Evolutionary conservation across 768 basidiomycete species (phyloP).

Genomic region (Leccinum boreale): DNA sequence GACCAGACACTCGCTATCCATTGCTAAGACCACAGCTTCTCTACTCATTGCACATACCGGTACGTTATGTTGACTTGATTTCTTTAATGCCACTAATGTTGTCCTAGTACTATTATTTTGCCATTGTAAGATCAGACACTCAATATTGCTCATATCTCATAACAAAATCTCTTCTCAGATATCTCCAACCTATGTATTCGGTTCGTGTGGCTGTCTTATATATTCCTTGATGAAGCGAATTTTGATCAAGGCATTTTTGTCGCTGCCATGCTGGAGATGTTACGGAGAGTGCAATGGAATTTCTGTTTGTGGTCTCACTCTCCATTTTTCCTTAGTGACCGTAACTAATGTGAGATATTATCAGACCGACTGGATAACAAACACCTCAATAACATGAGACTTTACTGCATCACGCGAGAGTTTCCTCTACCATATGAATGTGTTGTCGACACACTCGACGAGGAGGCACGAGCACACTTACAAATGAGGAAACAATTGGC

Average conservation of each 20-base stretch:
- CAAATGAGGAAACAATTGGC: slow-evolving; percentile 14
- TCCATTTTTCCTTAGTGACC: background rate
- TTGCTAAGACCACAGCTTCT: slow-evolving; percentile 74
- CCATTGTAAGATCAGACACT: slow-evolving; percentile 49
- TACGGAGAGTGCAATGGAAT: slow-evolving; percentile 89
- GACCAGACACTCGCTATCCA: slow-evolving; percentile 50
- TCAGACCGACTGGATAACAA: slow-evolving; percentile 84
- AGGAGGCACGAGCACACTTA: slow-evolving; percentile 29
- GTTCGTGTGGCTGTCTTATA: slow-evolving; percentile 81
- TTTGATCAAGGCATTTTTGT: slow-evolving; percentile 63
- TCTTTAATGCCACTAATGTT: background rate
- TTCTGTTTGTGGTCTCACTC: slow-evolving; percentile 54
- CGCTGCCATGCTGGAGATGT: slow-evolving; percentile 67
- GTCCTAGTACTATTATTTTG: slow-evolving; percentile 71
- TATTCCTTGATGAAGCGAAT: slow-evolving; percentile 49
- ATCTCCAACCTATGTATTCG: slow-evolving; percentile 68
- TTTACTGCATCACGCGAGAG: slow-evolving; percentile 84
- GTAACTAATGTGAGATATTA: slow-evolving; percentile 20
- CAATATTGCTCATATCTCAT: background rate
- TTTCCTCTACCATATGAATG: slow-evolving; percentile 71
- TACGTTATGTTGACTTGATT: slow-evolving; percentile 29
- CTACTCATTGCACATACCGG: slow-evolving; percentile 61
- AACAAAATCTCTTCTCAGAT: slow-evolving; percentile 40
- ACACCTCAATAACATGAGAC: slow-evolving; percentile 89
- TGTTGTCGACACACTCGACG: slow-evolving; percentile 45